Base-by-base conservation (phyloP, 768 basidiomycete genomes). In the Favolaschia claudopus region DNA sequence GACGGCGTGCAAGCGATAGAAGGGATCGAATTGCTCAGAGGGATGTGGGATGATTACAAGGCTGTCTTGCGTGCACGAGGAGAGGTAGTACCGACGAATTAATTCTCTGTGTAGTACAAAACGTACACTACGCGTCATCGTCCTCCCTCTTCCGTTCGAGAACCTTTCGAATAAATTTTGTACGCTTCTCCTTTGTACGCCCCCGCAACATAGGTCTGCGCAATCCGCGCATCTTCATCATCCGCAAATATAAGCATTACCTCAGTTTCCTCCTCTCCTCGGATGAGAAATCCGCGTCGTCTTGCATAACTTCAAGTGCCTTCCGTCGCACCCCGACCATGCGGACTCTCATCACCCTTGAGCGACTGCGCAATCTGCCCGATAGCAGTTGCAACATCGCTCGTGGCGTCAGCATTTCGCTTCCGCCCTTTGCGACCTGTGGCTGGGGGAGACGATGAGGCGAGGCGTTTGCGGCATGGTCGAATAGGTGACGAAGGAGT, bases 1-100 rank as follows among this genome's bases (percentile, higher is more conserved):
- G 32, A 2, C 20, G 12, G 12, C 56, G 48, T 6, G 40, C 56
- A 8, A 42, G 47, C 3, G 37, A 17, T 2, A 38, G 56, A 1
- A 25, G 48, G 1, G 56, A 58, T n/a, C 7, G 15, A 3, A 58
- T 58, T 42, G 56, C 56, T 7, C 8, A 47, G 27, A n/a, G n/a
- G 50, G 8, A 58, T 58, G 56, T 58, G 56, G 56, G 46, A 7
- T 13, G 55, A 57, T 28, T 57, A 57, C 22, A 25, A 36, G 4
- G 45, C 44, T n/a, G 39, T 36, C 25, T 9, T 46, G 43, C 20
- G 3, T 1, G 32, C 15, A 4, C 47, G 28, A 13, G 55, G 46
- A 1, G 22, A 28, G 19, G 46, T 10, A 36, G 12, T 10, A 36
- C 12, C 34, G 34, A n/a, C 12, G 34, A 36, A n/a, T n/a, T 10